These are phyloP conservation scores for Brasilioporus rufonigricans DNA, from an alignment of 768 basidiomycete species.

Conservation along the genomic window DNA sequence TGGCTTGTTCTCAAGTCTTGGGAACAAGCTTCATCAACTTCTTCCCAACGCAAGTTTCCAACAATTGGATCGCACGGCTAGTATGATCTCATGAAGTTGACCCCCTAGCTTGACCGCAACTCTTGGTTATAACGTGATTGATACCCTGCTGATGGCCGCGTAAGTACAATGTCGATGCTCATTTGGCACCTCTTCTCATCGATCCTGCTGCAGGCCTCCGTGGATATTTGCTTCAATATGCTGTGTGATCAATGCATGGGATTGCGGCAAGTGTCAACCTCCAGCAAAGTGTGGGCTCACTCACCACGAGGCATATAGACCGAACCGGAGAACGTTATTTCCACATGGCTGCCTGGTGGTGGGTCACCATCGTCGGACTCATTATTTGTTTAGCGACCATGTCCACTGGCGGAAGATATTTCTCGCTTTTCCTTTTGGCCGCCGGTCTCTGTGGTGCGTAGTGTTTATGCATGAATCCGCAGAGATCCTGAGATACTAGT, in stretches of 20 bases:
- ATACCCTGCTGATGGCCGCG: constrained; percentile 61
- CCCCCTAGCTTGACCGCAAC: constrained; percentile 51
- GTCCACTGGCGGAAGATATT: constrained; percentile 50
- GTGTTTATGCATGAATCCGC: neutral
- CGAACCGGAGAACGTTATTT: constrained; percentile 64
- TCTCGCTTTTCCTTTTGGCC: constrained; percentile 66
- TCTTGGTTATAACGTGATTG: constrained; percentile 57
- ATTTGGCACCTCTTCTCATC: neutral
- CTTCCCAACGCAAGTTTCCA: constrained; percentile 45
- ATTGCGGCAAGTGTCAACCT: constrained; percentile 38
- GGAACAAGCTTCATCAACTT: constrained; percentile 61
- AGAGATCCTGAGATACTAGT: neutral
- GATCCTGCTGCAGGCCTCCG: constrained; percentile 44
- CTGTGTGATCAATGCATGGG: constrained; percentile 52
- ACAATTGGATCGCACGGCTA: neutral
- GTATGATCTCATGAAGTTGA: neutral
- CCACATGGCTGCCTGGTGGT: constrained; percentile 56
- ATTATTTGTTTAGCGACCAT: constrained; percentile 56
- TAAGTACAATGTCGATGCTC: constrained; percentile 30
- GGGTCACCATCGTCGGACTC: constrained; percentile 58
- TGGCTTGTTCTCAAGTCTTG: constrained; percentile 48
- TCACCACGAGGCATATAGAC: constrained; percentile 38
- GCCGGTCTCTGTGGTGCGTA: constrained; percentile 43
- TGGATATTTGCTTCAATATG: constrained; percentile 55
- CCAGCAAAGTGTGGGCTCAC: neutral